A percentile compares a stretch with the other conserved stretches of the same genome.
Conservation (phyloP, 176 grass and related monocot species). For the Otatea glauca region DNA sequence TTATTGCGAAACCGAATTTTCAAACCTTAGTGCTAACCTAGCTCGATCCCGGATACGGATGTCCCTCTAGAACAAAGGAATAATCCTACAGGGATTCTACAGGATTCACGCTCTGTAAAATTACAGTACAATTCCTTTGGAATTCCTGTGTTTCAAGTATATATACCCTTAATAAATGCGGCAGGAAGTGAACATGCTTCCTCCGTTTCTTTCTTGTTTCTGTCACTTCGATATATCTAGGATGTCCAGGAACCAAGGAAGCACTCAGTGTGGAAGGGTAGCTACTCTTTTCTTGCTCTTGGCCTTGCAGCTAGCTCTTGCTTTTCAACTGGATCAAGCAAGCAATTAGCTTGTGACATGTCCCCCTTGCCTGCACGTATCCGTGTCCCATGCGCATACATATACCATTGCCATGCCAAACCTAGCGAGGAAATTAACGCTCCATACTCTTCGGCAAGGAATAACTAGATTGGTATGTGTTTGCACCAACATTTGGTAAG, state of each 20-base stretch:
- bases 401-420: neutral
- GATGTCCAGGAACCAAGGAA: neutral
- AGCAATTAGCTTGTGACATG: neutral
- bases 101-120: too few relatives aligned
- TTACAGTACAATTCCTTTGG: too few relatives aligned
- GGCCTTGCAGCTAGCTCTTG: neutral
- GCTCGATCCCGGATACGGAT: too few relatives aligned
- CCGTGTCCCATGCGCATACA: neutral
- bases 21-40: too few relatives aligned
- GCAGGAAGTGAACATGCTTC: too few relatives aligned
- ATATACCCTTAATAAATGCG: too few relatives aligned
- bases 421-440: neutral
- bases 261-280: too few relatives aligned
- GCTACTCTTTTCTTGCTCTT: neutral
- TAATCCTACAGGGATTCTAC: too few relatives aligned
- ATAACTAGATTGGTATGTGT: neutral
- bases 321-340: neutral
- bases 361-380: neutral
- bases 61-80: too few relatives aligned
- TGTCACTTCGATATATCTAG: neutral
- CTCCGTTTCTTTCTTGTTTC: neutral
- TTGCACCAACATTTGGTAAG: too few relatives aligned
- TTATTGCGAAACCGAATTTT: too few relatives aligned
- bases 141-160: too few relatives aligned
- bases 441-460: neutral